A percentile compares a stretch with the other conserved stretches of the same genome.
phyloP scores from a whole-genome alignment of 805 yeast species.

The Sugiyamaella chiloensis region DNA sequence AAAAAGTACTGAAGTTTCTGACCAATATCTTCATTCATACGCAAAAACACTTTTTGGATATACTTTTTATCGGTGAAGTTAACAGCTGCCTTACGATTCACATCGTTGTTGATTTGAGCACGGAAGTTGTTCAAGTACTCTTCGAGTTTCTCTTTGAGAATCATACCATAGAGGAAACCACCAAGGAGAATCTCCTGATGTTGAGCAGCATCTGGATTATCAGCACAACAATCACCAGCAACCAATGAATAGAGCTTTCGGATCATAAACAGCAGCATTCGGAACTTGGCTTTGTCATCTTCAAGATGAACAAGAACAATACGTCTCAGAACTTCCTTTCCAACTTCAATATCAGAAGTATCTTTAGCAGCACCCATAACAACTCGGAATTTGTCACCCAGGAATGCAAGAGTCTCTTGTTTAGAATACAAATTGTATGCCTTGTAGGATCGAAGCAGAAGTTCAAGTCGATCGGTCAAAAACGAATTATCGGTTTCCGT shows the following conservation, averaged over 20 bases:
- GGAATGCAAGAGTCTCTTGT: constrained; percentile 85
- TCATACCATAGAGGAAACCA: constrained; percentile 96
- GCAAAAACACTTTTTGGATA: constrained; percentile 69
- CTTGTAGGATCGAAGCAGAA: constrained; percentile 84
- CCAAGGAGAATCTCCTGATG: constrained; percentile 96
- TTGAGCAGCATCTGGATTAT: constrained; percentile 98
- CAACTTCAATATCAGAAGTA: constrained; percentile 84
- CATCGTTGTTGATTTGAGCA: constrained; percentile 72
- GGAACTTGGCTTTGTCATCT: constrained; percentile 73
- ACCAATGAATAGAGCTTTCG: constrained; percentile 91
- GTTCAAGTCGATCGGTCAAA: constrained; percentile 95
- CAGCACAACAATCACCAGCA: constrained; percentile 95
- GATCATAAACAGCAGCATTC: constrained; percentile 88
- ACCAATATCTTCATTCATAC: constrained; percentile 91
- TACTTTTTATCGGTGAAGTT: constrained; percentile 82
- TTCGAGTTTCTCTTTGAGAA: constrained; percentile 91
- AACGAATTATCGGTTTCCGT: constrained; percentile 82
- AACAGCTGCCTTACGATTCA: constrained; percentile 72
- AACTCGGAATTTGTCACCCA: constrained; percentile 94
- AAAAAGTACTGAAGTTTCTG: constrained; percentile 90
- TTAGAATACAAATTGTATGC: constrained; percentile 72
- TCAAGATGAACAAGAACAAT: constrained; percentile 84
- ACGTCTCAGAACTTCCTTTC: constrained; percentile 73
- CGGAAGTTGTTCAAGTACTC: constrained; percentile 78
- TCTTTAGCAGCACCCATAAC: constrained; percentile 89